Evolutionary conservation across 140 eudicot species (phyloP), one percentile per base, ranked within the genome.

Genomic region (Bidens hawaiensis): DNA sequence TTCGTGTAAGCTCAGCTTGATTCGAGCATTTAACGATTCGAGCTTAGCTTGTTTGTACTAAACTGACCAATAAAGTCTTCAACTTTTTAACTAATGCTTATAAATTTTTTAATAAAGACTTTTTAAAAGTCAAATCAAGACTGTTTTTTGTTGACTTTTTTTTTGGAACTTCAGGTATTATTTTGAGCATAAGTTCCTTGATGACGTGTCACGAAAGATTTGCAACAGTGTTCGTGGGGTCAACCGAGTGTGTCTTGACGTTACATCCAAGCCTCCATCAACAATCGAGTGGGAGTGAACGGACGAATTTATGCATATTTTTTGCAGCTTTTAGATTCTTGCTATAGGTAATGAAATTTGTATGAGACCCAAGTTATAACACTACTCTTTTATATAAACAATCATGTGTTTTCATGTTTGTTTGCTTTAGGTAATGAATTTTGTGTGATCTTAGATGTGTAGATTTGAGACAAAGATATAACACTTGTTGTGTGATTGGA

Each of bases 261-360:
- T 93, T 19, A 88, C 99, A 52, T 93, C 96, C 24, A 93, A 88
- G 82, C 99, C 99, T 64, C 99, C 99, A n/a, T 79, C 96, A 10
- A 93, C 99, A 1, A 93, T 93, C 28, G 99, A 93, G 67, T 88
- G 99, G 99, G 96, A 93, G 79, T 93, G 75, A 81, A 51, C 62
- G 13, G 15, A 10, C 31, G 61, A 46, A 47, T 56, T 56, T 55
- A 68, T 62, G 27, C 47, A 41, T 51, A 7, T 70, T 60, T 52
- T 51, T 22, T 51, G 58, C 33, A 51, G 18, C 56, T 13, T 51
- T 5, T 36, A 33, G 76, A 40, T 47, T 70, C 4, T 45, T 68
- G 36, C 21, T 67, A 41, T 27, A 18, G 21, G 43, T 40, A 18
- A 36, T 22, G 74, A 26, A 27, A 41, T 65, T 27, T 68, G 73